Conservation (phyloP, 2,329 filamentous ascomycete species). For the Paramyrothecium roridum region DNA sequence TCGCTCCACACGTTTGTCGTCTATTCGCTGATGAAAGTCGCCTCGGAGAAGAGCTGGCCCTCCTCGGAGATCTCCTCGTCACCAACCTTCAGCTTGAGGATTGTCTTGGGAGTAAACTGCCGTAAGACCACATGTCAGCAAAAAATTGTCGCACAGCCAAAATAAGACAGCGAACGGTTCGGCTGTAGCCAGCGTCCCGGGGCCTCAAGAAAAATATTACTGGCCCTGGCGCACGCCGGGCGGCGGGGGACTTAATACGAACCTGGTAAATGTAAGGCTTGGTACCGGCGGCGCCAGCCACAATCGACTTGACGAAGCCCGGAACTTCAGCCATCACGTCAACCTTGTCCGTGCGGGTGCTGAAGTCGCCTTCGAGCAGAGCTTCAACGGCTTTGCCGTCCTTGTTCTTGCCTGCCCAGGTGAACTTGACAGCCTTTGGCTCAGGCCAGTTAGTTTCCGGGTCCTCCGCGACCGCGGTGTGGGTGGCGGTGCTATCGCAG, state of each 20-base stretch:
- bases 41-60: conserved; percentile 79
- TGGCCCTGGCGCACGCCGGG: too few relatives aligned
- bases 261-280: conserved; percentile 98
- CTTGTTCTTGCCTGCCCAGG: conserved; percentile 75
- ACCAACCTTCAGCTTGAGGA: conserved; percentile 80
- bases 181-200: conserved; percentile 3
- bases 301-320: conserved; percentile 91
- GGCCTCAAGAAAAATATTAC: background rate
- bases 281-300: conserved; percentile 82
- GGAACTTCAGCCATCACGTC: conserved; percentile 98
- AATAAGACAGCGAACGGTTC: conserved; percentile 9
- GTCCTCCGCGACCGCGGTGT: conserved; percentile 70
- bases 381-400: conserved; percentile 73
- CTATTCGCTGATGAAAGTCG: conserved; percentile 85
- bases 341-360: conserved; percentile 68
- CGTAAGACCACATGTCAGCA: background rate
- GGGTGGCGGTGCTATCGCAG: conserved; percentile 60
- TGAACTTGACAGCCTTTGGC: conserved; percentile 70
- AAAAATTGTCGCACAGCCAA: background rate
- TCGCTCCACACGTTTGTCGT: background rate
- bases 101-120: conserved; percentile 69
- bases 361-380: conserved; percentile 65
- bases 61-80: conserved; percentile 76
- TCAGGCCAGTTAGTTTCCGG: conserved; percentile 84
- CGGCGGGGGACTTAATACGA: conserved; percentile 23